A percentile compares a stretch with the other conserved stretches of the same genome.
Evolutionary conservation across 225 moss, liverwort and hornwort species (phyloP).

Genomic region (Sphagnum contortum): DNA sequence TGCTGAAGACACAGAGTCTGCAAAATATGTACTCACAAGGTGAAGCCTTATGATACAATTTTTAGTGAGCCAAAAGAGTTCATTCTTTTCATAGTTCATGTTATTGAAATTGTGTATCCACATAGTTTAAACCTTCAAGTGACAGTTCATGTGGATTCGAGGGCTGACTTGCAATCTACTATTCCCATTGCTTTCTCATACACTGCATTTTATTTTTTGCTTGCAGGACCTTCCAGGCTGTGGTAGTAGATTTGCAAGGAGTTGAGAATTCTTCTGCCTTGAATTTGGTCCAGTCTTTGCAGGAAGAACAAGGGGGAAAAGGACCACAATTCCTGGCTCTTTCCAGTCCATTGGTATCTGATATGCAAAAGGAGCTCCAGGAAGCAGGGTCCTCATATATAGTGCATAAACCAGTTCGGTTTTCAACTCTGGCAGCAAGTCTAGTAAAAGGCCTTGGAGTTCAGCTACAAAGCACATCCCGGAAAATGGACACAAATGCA

Average conservation of each 20-base stretch:
- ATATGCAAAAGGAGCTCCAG: constrained; percentile 39
- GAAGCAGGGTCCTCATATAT: constrained; percentile 53
- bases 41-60: constrained; percentile 6
- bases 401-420: constrained; percentile 74
- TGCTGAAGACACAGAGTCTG: constrained; percentile 34
- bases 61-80: too few species aligned
- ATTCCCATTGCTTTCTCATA: too few species aligned
- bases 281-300: constrained; percentile 37
- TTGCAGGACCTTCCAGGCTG: constrained; percentile 53
- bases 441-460: constrained; percentile 57
- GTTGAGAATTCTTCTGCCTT: constrained; percentile 36
- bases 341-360: constrained; percentile 36
- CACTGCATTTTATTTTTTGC: neutral
- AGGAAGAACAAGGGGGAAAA: constrained; percentile 14
- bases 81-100: too few species aligned
- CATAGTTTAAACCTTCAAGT: too few species aligned
- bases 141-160: too few species aligned
- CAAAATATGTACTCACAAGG: constrained; percentile 37
- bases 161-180: too few species aligned
- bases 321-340: constrained; percentile 57
- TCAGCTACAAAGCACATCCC: constrained; percentile 34
- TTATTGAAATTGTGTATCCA: too few species aligned
- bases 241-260: constrained; percentile 73
- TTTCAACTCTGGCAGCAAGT: constrained; percentile 55
- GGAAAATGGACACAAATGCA: constrained; percentile 26